phyloP scores from a whole-genome alignment of 148 eudicot genomes.

The Salicornia ramosissima region DNA sequence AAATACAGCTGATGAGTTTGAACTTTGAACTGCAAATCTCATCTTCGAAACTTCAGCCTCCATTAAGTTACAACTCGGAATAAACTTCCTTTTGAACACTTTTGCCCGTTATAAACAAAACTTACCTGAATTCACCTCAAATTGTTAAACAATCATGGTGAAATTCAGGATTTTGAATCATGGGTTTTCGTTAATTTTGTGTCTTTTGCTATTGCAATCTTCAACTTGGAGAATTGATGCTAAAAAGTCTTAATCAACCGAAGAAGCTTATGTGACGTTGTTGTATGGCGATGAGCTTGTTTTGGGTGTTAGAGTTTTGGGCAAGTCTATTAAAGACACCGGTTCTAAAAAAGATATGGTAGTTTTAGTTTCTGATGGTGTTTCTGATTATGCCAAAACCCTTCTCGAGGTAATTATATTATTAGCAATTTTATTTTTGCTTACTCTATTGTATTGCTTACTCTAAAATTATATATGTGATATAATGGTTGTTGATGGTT shows the following conservation, averaged over 20 bases:
- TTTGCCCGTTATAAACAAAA: not conserved
- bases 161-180: constrained; percentile 29
- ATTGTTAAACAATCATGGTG: constrained; percentile 28
- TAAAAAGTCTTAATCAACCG: constrained; percentile 33
- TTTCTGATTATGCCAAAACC: constrained; percentile 62
- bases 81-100: too few relatives aligned
- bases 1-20: too few relatives aligned
- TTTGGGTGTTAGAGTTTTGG: constrained; percentile 79
- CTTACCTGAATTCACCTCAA: constrained; percentile 14
- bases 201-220: constrained; percentile 22
- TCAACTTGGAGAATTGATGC: constrained; percentile 27
- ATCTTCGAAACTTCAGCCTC: too few relatives aligned
- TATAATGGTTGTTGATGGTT: not conserved
- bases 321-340: constrained; percentile 71
- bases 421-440: not conserved
- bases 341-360: constrained; percentile 77
- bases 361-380: constrained; percentile 87
- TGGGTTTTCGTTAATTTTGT: constrained; percentile 38
- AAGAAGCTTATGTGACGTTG: constrained; percentile 82
- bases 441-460: not conserved
- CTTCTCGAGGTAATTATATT: constrained; percentile 53
- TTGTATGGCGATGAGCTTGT: constrained; percentile 88
- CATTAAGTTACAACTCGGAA: too few relatives aligned
- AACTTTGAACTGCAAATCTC: too few relatives aligned
- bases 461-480: not conserved